Percentiles rank a stretch among this genome's conserved stretches.
These are phyloP conservation scores for Pseudogymnoascus sp. DNA, from an alignment of 2,329 filamentous ascomycete genomes.

Conservation along the genomic window DNA sequence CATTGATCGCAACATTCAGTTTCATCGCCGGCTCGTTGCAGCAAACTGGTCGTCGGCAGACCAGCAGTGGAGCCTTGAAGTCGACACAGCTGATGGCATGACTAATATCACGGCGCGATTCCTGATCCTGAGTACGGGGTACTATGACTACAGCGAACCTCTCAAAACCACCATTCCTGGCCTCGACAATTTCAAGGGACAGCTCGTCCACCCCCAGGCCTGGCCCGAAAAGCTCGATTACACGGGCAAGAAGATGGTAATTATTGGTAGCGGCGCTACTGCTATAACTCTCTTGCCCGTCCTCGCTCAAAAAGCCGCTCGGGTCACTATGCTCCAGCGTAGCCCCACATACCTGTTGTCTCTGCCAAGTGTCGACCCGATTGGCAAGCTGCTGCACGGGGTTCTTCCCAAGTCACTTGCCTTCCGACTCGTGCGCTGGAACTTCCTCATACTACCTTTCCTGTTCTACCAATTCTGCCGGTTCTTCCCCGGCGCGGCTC, in stretches of 20 bases:
- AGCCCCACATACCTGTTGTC: slow-evolving; percentile 64
- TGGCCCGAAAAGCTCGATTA: slow-evolving; percentile 61
- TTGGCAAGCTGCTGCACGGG: slow-evolving; percentile 14
- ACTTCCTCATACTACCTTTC: slow-evolving; percentile 41
- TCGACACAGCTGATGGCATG: slow-evolving; percentile 26
- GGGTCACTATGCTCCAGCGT: slow-evolving; percentile 74
- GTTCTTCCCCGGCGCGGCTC: slow-evolving; percentile 43
- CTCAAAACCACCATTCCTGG: slow-evolving; percentile 47
- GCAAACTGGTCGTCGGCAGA: slow-evolving; percentile 45
- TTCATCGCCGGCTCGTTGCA: slow-evolving; percentile 37
- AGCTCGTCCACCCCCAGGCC: slow-evolving; percentile 60
- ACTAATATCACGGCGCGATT: slow-evolving; percentile 34
- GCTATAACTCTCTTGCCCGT: slow-evolving; percentile 69
- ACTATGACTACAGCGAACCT: slow-evolving; percentile 53
- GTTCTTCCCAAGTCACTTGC: slow-evolving; percentile 41
- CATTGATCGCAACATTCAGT: slow-evolving; percentile 47
- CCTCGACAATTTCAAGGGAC: slow-evolving; percentile 48
- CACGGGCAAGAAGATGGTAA: slow-evolving; percentile 53
- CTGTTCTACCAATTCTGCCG: slow-evolving; percentile 44
- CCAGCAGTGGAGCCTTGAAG: slow-evolving; percentile 44
- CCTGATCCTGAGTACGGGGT: slow-evolving; percentile 51
- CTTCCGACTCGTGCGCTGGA: slow-evolving; percentile 41
- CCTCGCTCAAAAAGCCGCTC: slow-evolving; percentile 54
- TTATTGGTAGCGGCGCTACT: slow-evolving; percentile 68
- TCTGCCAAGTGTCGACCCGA: slow-evolving; percentile 26